A percentile compares a stretch with the other conserved stretches of the same genome.
phyloP scores from a whole-genome alignment of 139 green algal genomes.

The Closterium sp. region DNA sequence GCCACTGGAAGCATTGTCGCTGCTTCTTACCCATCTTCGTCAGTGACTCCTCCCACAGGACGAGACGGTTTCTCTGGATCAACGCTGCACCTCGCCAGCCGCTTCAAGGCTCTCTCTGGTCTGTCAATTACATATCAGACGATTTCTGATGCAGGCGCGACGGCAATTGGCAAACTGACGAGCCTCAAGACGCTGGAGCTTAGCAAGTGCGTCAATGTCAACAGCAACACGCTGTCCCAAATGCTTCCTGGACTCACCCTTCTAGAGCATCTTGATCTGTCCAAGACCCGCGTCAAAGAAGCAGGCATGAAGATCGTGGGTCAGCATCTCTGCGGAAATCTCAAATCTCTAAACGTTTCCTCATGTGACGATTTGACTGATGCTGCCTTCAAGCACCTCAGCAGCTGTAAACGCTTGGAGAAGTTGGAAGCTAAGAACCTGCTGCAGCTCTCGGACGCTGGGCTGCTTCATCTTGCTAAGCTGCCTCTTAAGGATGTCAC shows the following conservation, averaged over 20 bases:
- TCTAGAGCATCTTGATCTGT: not conserved
- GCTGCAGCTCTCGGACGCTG: not conserved
- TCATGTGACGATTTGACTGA: not conserved
- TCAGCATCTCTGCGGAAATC: not conserved
- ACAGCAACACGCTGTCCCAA: not conserved
- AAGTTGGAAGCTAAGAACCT: not conserved
- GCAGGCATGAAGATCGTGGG: not conserved
- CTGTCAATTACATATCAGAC: not conserved
- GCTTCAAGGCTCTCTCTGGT: not conserved
- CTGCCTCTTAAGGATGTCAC: not conserved
- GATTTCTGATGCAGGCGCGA: not conserved
- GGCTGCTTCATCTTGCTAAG: not conserved
- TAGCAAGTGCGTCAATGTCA: not conserved
- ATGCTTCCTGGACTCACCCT: not conserved
- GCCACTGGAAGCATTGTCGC: not conserved
- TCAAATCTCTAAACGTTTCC: not conserved
- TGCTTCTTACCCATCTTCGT: not conserved
- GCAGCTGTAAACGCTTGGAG: not conserved
- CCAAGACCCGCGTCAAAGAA: not conserved
- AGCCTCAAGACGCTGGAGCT: not conserved
- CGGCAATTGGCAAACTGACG: not conserved
- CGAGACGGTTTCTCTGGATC: not conserved
- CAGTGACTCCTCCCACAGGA: no score
- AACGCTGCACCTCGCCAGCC: not conserved
- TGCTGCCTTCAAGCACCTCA: not conserved